Conservation (phyloP, 2,329 filamentous ascomycete genomes). For the Colletotrichum melonis region DNA sequence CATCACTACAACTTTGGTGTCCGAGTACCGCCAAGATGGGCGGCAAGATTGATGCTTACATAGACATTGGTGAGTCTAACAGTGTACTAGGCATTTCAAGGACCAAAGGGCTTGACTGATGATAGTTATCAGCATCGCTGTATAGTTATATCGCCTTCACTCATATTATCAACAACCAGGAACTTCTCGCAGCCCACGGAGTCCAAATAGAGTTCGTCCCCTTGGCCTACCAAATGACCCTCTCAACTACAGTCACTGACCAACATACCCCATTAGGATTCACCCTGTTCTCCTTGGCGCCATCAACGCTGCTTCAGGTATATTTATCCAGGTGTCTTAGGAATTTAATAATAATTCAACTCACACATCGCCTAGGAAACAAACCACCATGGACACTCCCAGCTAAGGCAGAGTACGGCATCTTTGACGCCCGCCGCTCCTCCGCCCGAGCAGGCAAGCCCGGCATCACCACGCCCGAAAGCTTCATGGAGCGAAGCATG, state of each 20-base stretch:
- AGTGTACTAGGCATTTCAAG: neutral
- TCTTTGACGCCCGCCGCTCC: slow-evolving; percentile 53
- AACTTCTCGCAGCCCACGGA: slow-evolving; percentile 65
- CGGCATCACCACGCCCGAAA: slow-evolving; percentile 49
- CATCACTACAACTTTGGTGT: neutral
- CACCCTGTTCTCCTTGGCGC: slow-evolving; percentile 79
- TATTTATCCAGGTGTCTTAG: neutral
- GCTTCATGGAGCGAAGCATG: slow-evolving; percentile 55
- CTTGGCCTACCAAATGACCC: neutral
- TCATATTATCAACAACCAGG: slow-evolving; percentile 67
- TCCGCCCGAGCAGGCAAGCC: slow-evolving; percentile 50
- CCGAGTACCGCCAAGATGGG: slow-evolving; percentile 58
- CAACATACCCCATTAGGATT: slow-evolving; percentile 57
- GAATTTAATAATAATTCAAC: neutral
- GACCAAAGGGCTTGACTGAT: neutral
- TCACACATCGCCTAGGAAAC: slow-evolving; percentile 64
- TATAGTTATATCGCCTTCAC: slow-evolving; percentile 68
- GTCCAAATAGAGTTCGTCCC: slow-evolving; percentile 73
- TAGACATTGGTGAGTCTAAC: slow-evolving; percentile 70
- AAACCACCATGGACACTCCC: slow-evolving; percentile 79
- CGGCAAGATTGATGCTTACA: slow-evolving; percentile 72
- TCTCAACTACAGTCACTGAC: neutral
- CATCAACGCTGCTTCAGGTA: slow-evolving; percentile 71
- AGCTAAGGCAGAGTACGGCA: slow-evolving; percentile 72
- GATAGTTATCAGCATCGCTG: slow-evolving; percentile 65